A percentile compares a stretch with the other conserved stretches of the same genome.
phyloP scores from a whole-genome alignment of 2,329 filamentous ascomycete genomes.

The Cryphonectria radicalis region DNA sequence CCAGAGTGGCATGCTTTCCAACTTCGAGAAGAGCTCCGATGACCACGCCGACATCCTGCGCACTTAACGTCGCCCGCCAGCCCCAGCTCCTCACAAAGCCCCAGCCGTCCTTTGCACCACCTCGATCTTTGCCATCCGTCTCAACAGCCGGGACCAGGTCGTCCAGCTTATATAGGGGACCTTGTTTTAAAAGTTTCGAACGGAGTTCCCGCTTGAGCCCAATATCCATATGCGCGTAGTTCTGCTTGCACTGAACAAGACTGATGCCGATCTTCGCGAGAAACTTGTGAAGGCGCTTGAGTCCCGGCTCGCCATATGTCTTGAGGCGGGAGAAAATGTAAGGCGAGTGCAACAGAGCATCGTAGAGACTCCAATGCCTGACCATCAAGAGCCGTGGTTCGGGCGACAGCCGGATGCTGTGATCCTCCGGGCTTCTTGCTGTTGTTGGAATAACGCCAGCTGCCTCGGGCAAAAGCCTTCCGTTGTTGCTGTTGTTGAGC shows the following conservation, averaged over 20 bases:
- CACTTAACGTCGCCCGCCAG: slow-evolving; percentile 92
- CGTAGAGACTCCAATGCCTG: slow-evolving; percentile 95
- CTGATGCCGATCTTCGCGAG: slow-evolving; percentile 98
- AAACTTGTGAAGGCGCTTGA: slow-evolving; percentile 89
- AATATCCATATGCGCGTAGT: slow-evolving; percentile 98
- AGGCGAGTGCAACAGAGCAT: slow-evolving; percentile 97
- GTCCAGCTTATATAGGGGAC: slow-evolving; percentile 89
- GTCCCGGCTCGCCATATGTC: slow-evolving; percentile 89
- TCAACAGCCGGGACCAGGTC: slow-evolving; percentile 84
- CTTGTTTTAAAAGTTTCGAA: slow-evolving; percentile 86
- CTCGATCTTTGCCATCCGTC: slow-evolving; percentile 70
- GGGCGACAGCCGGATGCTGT: slow-evolving; percentile 86
- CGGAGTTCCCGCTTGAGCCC: slow-evolving; percentile 87
- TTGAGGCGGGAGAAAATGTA: slow-evolving; percentile 91
- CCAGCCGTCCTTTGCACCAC: slow-evolving; percentile 86
- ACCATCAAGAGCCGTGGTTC: slow-evolving; percentile 93
- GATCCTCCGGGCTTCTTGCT: slow-evolving; percentile 87
- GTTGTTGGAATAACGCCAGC: slow-evolving; percentile 88
- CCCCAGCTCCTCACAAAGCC: slow-evolving; percentile 98
- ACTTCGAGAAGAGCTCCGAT: slow-evolving; percentile 92
- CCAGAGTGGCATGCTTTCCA: slow-evolving; percentile 60
- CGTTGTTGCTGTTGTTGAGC: slow-evolving; percentile 60
- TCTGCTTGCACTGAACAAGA: slow-evolving; percentile 90
- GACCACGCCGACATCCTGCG: slow-evolving; percentile 91
- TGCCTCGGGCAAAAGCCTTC: slow-evolving; percentile 66